These are phyloP conservation scores for Arthrobotrys iridis DNA, from an alignment of 2,329 filamentous ascomycete genomes.

Conservation along the genomic window DNA sequence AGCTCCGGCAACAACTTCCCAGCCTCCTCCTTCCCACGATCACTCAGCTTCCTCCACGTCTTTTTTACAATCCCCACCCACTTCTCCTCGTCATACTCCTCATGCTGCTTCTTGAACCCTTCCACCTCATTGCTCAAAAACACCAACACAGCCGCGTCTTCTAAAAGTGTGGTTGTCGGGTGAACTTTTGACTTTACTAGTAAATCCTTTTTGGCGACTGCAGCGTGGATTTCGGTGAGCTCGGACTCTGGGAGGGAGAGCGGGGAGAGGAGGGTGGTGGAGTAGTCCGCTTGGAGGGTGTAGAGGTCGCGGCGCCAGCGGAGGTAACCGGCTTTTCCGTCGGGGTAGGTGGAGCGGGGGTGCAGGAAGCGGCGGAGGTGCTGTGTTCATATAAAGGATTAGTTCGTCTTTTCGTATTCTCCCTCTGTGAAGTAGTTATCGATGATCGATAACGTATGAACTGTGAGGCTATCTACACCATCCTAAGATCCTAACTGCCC, in stretches of 20 bases:
- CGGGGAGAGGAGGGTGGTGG: slow-evolving; percentile 33
- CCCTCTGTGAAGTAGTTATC: too few relatives aligned
- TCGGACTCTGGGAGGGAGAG: slow-evolving; percentile 21
- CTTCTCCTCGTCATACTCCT: slow-evolving; percentile 42
- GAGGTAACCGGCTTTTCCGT: slow-evolving; percentile 40
- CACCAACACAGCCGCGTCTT: slow-evolving; percentile 39
- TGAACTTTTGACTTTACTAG: slow-evolving; percentile 39
- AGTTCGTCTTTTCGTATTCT: too few relatives aligned
- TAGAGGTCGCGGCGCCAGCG: slow-evolving; percentile 48
- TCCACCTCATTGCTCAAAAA: slow-evolving; percentile 41
- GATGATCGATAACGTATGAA: too few relatives aligned
- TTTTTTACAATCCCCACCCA: slow-evolving; percentile 45
- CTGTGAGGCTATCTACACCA: too few relatives aligned
- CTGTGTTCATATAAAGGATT: not conserved
- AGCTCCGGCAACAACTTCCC: slow-evolving; percentile 28
- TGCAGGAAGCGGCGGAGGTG: slow-evolving; percentile 47
- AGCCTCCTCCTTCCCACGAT: slow-evolving; percentile 30
- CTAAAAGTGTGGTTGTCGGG: slow-evolving; percentile 25
- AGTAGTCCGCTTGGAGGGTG: slow-evolving; percentile 36
- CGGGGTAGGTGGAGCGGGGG: slow-evolving; percentile 41
- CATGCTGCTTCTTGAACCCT: slow-evolving; percentile 36
- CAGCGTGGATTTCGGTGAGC: slow-evolving; percentile 21
- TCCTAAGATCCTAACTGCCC: too few relatives aligned
- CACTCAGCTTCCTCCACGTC: slow-evolving; percentile 45
- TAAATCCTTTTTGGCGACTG: slow-evolving; percentile 32